Conservation (phyloP, 1,139 yeast genomes). For the Blastobotrys indianensis region DNA sequence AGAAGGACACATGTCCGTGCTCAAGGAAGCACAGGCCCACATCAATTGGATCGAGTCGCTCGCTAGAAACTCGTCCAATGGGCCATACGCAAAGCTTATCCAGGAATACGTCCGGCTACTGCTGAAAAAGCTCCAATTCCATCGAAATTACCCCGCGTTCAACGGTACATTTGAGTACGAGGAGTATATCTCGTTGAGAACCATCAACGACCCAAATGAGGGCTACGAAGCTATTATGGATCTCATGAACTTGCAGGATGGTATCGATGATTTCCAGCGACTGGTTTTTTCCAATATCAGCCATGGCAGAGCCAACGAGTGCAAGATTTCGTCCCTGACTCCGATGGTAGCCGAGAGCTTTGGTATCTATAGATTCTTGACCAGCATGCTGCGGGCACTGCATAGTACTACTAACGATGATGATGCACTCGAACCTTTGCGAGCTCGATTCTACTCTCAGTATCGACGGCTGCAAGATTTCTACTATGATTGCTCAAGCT, state of each 20-base stretch:
- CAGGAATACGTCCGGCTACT: constrained; percentile 69
- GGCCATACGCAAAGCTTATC: constrained; percentile 64
- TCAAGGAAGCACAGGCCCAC: constrained; percentile 78
- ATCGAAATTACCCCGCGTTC: constrained; percentile 78
- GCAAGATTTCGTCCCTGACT: constrained; percentile 80
- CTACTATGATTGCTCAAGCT: constrained; percentile 83
- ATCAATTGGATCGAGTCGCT: constrained; percentile 51
- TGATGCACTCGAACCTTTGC: constrained; percentile 71
- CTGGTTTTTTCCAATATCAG: constrained; percentile 69
- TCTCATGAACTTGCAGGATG: constrained; percentile 80
- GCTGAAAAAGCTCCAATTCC: constrained; percentile 72
- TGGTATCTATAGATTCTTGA: constrained; percentile 84
- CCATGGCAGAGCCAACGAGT: constrained; percentile 62
- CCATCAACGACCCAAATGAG: constrained; percentile 91
- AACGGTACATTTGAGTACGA: constrained; percentile 95
- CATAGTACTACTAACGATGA: constrained; percentile 69
- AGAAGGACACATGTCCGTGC: constrained; percentile 87
- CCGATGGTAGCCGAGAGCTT: constrained; percentile 92
- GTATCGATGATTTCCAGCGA: constrained; percentile 73
- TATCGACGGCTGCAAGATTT: constrained; percentile 76
- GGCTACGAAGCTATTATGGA: constrained; percentile 89
- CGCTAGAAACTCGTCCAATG: constrained; percentile 34
- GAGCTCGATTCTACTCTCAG: constrained; percentile 70
- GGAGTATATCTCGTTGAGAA: constrained; percentile 81
- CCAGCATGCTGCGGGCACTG: constrained; percentile 89